Percentiles rank a stretch among this genome's conserved stretches.
Conservation (phyloP, 1,284 basidiomycete species). For the Ceratobasidium sp. region DNA sequence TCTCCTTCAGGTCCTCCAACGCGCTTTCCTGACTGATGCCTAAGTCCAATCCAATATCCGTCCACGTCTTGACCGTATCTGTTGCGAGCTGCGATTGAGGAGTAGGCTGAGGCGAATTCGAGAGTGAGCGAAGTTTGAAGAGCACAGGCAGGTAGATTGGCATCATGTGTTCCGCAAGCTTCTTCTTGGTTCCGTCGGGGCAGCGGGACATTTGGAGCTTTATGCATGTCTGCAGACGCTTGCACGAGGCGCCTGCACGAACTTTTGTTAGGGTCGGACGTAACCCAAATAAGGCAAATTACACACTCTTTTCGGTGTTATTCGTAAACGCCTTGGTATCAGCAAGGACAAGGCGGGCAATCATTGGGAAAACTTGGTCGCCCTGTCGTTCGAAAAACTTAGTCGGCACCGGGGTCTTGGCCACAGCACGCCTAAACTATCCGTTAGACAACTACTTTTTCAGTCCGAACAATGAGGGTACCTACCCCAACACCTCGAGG, state of each 20-base stretch:
- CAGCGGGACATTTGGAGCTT: constrained; percentile 41
- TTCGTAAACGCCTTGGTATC: constrained; percentile 35
- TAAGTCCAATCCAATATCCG: constrained; percentile 23
- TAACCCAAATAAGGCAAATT: too few relatives aligned
- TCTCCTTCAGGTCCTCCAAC: constrained; percentile 34
- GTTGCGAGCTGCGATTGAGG: constrained; percentile 31
- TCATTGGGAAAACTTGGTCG: constrained; percentile 39
- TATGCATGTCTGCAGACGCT: constrained; percentile 24
- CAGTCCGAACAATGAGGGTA: not conserved
- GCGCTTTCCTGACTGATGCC: constrained; percentile 37
- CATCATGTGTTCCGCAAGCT: constrained; percentile 39
- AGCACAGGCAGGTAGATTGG: constrained; percentile 36
- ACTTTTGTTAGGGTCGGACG: not conserved
- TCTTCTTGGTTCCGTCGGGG: constrained; percentile 14
- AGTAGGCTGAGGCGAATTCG: constrained; percentile 4
- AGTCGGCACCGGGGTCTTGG: constrained; percentile 20
- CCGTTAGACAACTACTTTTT: not conserved
- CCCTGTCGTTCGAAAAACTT: constrained; percentile 33
- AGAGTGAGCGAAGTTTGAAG: constrained; percentile 38
- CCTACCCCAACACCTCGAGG: constrained; percentile 31
- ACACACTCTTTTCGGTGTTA: constrained; percentile 31
- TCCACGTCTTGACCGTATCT: constrained; percentile 35
- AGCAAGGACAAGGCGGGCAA: constrained; percentile 27
- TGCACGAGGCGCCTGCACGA: constrained; percentile 11
- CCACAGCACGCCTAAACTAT: constrained; percentile 17